A percentile compares a stretch with the other conserved stretches of the same genome.
Conservation (phyloP, 202 grass and related monocot genomes). For the Zizania palustris region DNA sequence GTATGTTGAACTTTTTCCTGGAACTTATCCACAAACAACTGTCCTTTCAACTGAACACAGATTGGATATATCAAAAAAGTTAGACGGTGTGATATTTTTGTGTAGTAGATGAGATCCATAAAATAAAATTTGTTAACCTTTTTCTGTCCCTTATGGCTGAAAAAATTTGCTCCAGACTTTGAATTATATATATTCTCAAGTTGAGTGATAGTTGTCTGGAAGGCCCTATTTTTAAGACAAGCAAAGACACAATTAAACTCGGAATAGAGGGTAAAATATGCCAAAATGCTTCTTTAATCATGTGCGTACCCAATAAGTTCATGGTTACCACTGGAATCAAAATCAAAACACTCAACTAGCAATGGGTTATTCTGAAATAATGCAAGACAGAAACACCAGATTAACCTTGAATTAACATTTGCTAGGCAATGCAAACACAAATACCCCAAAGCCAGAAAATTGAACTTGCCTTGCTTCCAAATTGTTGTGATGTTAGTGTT, state of each 20-base stretch:
- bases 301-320: conserved; percentile 72
- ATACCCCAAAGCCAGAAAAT: conserved; percentile 21
- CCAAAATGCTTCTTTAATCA: conserved; percentile 26
- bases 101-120: conserved; percentile 2
- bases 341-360: conserved; percentile 97
- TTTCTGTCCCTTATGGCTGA: conserved; percentile 56
- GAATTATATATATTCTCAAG: conserved; percentile 69
- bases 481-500: conserved; percentile 79
- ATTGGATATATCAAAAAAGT: conserved; percentile 25
- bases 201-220: conserved; percentile 71
- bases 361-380: conserved; percentile 93
- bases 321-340: conserved; percentile 80
- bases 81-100: conserved; percentile 6
- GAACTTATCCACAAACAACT: conserved; percentile 82
- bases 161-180: conserved; percentile 73
- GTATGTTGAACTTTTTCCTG: conserved; percentile 82
- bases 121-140: conserved; percentile 50
- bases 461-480: conserved; percentile 82
- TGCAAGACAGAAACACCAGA: conserved; percentile 25
- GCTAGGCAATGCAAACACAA: conserved; percentile 19
- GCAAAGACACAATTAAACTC: conserved; percentile 39
- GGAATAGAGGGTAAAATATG: conserved; percentile 4
- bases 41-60: conserved; percentile 73
- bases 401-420: conserved; percentile 30
- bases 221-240: conserved; percentile 56